These are phyloP conservation scores for Hyphopichia fennica DNA, from an alignment of 1,139 yeast species.

Conservation along the genomic window DNA sequence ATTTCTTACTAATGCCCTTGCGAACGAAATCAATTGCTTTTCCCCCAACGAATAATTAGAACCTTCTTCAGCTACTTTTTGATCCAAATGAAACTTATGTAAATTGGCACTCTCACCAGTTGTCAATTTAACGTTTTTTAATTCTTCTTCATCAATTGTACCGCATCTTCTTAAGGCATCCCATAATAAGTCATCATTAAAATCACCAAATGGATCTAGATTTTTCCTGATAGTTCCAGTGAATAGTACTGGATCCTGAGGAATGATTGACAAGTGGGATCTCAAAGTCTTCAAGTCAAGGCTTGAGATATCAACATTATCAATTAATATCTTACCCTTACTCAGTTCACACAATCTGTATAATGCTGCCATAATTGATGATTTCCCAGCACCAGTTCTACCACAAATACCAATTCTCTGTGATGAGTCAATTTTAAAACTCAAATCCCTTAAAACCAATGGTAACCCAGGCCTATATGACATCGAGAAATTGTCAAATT, in stretches of 20 bases:
- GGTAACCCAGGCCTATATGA: slow-evolving; percentile 20
- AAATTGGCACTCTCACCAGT: not conserved
- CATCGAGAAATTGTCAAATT: slow-evolving; percentile 16
- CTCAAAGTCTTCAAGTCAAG: slow-evolving; percentile 34
- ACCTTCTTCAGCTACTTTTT: slow-evolving; percentile 52
- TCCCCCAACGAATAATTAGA: slow-evolving; percentile 55
- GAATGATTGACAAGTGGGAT: slow-evolving; percentile 17
- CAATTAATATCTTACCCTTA: slow-evolving; percentile 46
- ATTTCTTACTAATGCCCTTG: slow-evolving; percentile 52
- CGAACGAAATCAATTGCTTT: slow-evolving; percentile 53
- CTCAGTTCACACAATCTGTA: slow-evolving; percentile 50
- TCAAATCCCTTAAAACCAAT: slow-evolving; percentile 19
- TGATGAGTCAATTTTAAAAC: slow-evolving; percentile 28
- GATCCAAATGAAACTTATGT: slow-evolving; percentile 50
- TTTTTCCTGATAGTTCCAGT: slow-evolving; percentile 16
- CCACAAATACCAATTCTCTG: slow-evolving; percentile 65
- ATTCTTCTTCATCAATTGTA: slow-evolving; percentile 16
- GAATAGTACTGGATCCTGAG: slow-evolving; percentile 21
- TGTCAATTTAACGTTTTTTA: slow-evolving; percentile 5
- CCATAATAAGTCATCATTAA: slow-evolving; percentile 25
- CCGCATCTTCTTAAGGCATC: slow-evolving; percentile 36
- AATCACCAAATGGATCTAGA: slow-evolving; percentile 15
- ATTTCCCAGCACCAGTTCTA: slow-evolving; percentile 68
- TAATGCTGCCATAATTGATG: slow-evolving; percentile 58
- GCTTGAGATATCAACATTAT: slow-evolving; percentile 48